phyloP scores from a whole-genome alignment of 1,139 yeast genomes.

The Yamadazyma buinensis region DNA sequence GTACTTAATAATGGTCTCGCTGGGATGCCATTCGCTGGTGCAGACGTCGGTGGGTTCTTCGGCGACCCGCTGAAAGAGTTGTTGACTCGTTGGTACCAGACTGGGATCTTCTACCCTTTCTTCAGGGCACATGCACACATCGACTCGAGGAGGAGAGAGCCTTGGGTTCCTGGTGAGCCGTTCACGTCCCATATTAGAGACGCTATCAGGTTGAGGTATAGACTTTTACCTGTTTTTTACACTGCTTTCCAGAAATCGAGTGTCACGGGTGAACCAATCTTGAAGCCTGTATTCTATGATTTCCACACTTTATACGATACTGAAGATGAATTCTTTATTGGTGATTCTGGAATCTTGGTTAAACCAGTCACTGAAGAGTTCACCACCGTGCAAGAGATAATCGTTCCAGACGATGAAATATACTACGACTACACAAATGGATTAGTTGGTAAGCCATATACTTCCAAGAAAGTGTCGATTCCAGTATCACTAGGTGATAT shows the following conservation, averaged over 20 bases:
- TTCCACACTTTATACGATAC: slow-evolving; percentile 56
- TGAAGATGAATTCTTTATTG: slow-evolving; percentile 84
- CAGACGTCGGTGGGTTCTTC: slow-evolving; percentile 96
- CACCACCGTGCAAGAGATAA: slow-evolving; percentile 40
- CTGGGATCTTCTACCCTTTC: slow-evolving; percentile 94
- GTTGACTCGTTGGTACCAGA: slow-evolving; percentile 89
- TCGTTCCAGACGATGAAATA: slow-evolving; percentile 60
- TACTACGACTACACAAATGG: slow-evolving; percentile 60
- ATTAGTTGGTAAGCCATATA: slow-evolving; percentile 5
- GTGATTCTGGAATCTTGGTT: slow-evolving; percentile 67
- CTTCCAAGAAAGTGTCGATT: slow-evolving; percentile 13
- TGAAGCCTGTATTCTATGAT: slow-evolving; percentile 73
- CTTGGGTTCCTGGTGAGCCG: slow-evolving; percentile 81
- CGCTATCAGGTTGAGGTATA: slow-evolving; percentile 70
- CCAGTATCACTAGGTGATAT: slow-evolving; percentile 55
- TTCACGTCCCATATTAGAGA: slow-evolving; percentile 64
- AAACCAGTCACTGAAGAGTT: slow-evolving; percentile 75
- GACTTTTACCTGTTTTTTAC: slow-evolving; percentile 73
- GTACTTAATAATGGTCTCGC: slow-evolving; percentile 73
- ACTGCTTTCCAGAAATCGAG: slow-evolving; percentile 74
- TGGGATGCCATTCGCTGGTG: slow-evolving; percentile 93
- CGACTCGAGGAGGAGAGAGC: slow-evolving; percentile 89
- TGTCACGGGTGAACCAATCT: slow-evolving; percentile 60
- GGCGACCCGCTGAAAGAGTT: slow-evolving; percentile 83
- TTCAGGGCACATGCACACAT: slow-evolving; percentile 96